Evolutionary conservation across 768 basidiomycete species (phyloP), one percentile per base, ranked within the genome.

Genomic region (Cytidiella melzeri): DNA sequence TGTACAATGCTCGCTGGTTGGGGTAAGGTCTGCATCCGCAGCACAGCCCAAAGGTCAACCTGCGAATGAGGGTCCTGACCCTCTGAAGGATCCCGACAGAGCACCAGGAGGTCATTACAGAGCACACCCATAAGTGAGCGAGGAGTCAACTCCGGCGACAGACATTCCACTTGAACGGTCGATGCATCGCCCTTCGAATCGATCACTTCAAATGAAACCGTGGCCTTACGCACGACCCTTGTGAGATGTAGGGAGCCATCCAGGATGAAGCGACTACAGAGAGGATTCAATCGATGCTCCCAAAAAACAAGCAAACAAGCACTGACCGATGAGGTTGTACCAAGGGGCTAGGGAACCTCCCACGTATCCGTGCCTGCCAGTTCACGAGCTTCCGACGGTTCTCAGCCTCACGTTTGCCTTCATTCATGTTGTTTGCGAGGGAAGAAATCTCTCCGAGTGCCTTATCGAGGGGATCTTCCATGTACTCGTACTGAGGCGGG

Each of bases 31-130:
- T 94, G 92, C 92, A 99, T 92, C 38, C 95, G 77, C 52, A 98
- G 69, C 26, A 97, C 95, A 27, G 93, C 93, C 87, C 92, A 97
- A n/a, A 98, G 73, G 62, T 98, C 94, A 25, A 97, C 92, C 20
- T 62, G 67, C 3, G 80, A 83, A 41, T 73, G 70, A 20, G 80
- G 82, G 55, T 95, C 93, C 55, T 78, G 77, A 40, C 88, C 89
- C 36, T 84, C 83, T 10, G 86, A 81, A 9, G 89, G 84, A 66
- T 94, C 91, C 52, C 89, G 82, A 65, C 90, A 92, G 42, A 98
- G 72, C 13, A 98, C 92, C 59, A 99, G 70, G 47, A 98, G 73
- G 65, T 99, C 96, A 62, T 92, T 94, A 70, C 92, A 94, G 25
- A 96, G 68, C 49, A 96, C 83, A 21, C 87, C 91, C 50, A 88